Evolutionary conservation across 768 basidiomycete species (phyloP), one percentile per base, ranked within the genome.

Genomic region (Cystofilobasidium bisporidii): DNA sequence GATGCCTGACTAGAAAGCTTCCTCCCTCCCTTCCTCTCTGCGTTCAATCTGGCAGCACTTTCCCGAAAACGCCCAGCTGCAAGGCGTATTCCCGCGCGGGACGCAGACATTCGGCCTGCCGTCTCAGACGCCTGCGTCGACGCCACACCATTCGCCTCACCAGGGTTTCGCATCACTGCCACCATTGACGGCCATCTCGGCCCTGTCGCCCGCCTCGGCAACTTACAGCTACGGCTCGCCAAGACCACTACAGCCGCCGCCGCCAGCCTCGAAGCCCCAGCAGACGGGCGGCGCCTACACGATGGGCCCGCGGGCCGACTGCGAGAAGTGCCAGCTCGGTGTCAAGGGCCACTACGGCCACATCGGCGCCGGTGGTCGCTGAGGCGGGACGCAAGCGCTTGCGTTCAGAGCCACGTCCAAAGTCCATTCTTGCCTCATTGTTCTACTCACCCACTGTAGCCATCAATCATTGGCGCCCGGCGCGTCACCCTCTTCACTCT

Each of bases 291-390:
- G 18, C n/a, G 45, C 43, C 6, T 70, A 66, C 55, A 56, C 69
- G 56, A 70, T 70, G 69, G 69, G 69, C 11, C 69, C 69, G 20
- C 50, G 65, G n/a, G 61, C 65, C 20, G 69, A 70, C 53, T 70
- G 69, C 56, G 65, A 70, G 36, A 70, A 67, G 40, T 70, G 69
- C 48, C 12, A 40, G 30, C 10, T 26, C 11, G 69, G 69, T 3
- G 62, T 67, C 12, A 36, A 28, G 22, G 69, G 69, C 14, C 69
- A 70, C 36, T 70, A 40, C 38, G 64, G 61, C 4, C 69, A 70
- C 41, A 63, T 50, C 28, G 57, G 24, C 18, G 47, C n/a, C n/a
- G n/a, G n/a, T n/a, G n/a, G n/a, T n/a, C n/a, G n/a, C n/a, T n/a
- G n/a, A n/a, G n/a, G n/a, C n/a, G n/a, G n/a, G n/a, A n/a, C n/a